These are phyloP conservation scores for Talaromyces ruber DNA, from an alignment of 495 filamentous ascomycete species.

Conservation along the genomic window DNA sequence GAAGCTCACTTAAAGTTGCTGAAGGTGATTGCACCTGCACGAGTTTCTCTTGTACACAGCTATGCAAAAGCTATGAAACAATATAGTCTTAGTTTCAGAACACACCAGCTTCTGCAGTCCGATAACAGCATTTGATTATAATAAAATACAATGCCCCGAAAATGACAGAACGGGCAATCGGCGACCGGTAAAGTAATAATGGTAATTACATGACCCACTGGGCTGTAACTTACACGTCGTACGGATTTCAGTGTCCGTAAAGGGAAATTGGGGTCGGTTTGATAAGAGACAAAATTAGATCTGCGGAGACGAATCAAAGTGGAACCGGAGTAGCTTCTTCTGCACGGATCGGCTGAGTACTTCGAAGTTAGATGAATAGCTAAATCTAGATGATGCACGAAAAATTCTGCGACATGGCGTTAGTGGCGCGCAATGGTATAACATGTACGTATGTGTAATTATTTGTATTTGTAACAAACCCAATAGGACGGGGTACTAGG, in stretches of 20 bases:
- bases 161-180: not conserved
- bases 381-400: not conserved
- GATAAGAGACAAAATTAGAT: not conserved
- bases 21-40: not conserved
- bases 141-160: not conserved
- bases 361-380: not conserved
- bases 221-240: not conserved
- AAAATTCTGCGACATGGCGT: not conserved
- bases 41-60: not conserved
- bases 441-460: not conserved
- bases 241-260: not conserved
- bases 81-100: not conserved
- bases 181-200: not conserved
- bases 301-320: not conserved
- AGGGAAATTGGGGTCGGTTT: not conserved
- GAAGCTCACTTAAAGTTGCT: not conserved
- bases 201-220: not conserved
- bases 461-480: too few species aligned
- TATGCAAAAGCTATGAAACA: not conserved
- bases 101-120: not conserved
- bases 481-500: too few species aligned
- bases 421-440: not conserved
- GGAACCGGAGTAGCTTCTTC: not conserved
- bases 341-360: not conserved
- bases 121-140: not conserved